Evolutionary conservation across 2,329 filamentous ascomycete species (phyloP).

Genomic region (Cytospora piceicola): DNA sequence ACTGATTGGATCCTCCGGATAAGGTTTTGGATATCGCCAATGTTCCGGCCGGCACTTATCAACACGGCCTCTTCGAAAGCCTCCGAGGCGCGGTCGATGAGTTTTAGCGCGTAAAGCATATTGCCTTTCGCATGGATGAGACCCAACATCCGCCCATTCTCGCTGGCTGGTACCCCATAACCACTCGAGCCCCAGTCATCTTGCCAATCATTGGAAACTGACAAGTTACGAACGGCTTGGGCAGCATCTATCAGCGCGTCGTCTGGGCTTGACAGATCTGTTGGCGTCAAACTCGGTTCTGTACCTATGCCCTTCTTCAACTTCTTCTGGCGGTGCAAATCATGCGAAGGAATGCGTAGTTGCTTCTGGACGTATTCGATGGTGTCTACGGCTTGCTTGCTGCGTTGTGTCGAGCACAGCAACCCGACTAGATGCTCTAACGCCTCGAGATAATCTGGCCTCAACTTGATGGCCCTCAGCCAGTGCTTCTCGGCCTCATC

Average conservation of each 20-base stretch:
- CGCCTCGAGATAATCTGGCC: slow-evolving; percentile 90
- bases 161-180: slow-evolving; percentile 79
- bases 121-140: slow-evolving; percentile 98
- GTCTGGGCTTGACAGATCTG: slow-evolving; percentile 33
- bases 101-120: slow-evolving; percentile 88
- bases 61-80: slow-evolving; percentile 95
- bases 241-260: slow-evolving; percentile 34
- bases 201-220: slow-evolving; percentile 21
- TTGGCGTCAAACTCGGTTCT: slow-evolving; percentile 31
- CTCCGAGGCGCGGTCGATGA: slow-evolving; percentile 77
- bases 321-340: slow-evolving; percentile 34
- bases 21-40: slow-evolving; percentile 73
- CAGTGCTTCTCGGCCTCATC: slow-evolving; percentile 86
- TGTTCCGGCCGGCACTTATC: slow-evolving; percentile 76
- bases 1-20: slow-evolving; percentile 78
- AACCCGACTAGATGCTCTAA: slow-evolving; percentile 92
- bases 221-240: slow-evolving; percentile 27
- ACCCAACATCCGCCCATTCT: slow-evolving; percentile 92
- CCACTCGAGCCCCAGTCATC: slow-evolving; percentile 74
- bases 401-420: slow-evolving; percentile 79
- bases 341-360: slow-evolving; percentile 53
- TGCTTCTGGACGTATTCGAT: slow-evolving; percentile 83
- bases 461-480: slow-evolving; percentile 79
- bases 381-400: slow-evolving; percentile 81
- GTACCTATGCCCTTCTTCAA: slow-evolving; percentile 33